Evolutionary conservation across 768 basidiomycete species (phyloP).

Genomic region (Suillus tomentosus): DNA sequence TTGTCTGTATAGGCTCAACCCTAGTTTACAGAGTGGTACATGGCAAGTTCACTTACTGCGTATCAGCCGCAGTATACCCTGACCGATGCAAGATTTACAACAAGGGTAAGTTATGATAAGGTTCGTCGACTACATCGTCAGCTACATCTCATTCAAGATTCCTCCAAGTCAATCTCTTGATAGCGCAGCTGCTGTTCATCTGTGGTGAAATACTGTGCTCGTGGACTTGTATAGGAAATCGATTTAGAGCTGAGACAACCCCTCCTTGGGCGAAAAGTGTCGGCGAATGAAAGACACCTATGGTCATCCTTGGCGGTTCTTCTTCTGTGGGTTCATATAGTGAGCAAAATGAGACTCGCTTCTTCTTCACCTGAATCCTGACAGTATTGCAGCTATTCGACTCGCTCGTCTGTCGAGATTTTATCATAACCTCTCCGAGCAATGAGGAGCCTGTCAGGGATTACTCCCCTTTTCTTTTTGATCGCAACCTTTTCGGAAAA

Average conservation of each 20-base stretch:
- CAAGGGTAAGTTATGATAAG: constrained; percentile 35
- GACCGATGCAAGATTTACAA: constrained; percentile 28
- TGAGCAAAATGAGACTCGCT: constrained; percentile 22
- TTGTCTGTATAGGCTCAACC: constrained; percentile 22
- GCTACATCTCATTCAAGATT: constrained; percentile 33
- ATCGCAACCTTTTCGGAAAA: constrained; percentile 28
- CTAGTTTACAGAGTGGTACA: constrained; percentile 31
- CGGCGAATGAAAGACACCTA: constrained; percentile 41
- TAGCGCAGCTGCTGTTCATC: constrained; percentile 45
- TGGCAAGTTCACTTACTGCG: constrained; percentile 27
- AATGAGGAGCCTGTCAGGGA: constrained; percentile 34
- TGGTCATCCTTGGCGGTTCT: constrained; percentile 52
- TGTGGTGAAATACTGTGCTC: constrained; percentile 46
- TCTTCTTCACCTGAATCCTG: constrained; percentile 6
- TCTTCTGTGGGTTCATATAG: constrained; percentile 51
- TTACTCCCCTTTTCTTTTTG: constrained; percentile 37
- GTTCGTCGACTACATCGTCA: not conserved
- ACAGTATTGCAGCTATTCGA: constrained; percentile 35
- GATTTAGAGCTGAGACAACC: constrained; percentile 38
- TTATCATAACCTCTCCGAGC: constrained; percentile 38
- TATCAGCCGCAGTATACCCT: constrained; percentile 45
- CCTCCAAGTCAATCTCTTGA: constrained; percentile 47
- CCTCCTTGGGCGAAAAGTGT: constrained; percentile 37
- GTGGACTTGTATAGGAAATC: constrained; percentile 45
- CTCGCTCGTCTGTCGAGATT: constrained; percentile 43